A percentile compares a stretch with the other conserved stretches of the same genome.
These are phyloP conservation scores for Chalaropsis thielavioides DNA, from an alignment of 2,329 filamentous ascomycete genomes.

Conservation along the genomic window DNA sequence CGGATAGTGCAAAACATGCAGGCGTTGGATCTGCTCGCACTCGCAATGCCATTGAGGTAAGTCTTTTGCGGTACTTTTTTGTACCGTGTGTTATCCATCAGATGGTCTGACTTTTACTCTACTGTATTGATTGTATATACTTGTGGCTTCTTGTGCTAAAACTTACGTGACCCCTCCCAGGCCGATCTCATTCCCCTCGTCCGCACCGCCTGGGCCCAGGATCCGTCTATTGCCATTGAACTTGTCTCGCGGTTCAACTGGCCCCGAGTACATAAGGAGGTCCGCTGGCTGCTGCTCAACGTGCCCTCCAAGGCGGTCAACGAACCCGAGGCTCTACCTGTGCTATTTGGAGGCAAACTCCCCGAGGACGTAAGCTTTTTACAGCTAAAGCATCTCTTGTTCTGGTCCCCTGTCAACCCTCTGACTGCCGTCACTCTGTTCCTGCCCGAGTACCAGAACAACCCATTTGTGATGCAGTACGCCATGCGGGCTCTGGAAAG, in stretches of 20 bases:
- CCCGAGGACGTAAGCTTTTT: conserved; percentile 60
- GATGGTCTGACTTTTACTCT: not conserved
- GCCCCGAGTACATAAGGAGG: conserved; percentile 54
- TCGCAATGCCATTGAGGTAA: conserved; percentile 22
- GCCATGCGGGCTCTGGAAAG: conserved; percentile 89
- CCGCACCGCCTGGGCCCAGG: conserved; percentile 74
- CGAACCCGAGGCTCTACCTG: conserved; percentile 68
- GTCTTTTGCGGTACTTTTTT: not conserved
- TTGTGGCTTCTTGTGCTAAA: not conserved
- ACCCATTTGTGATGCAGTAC: conserved; percentile 90
- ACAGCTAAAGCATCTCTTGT: conserved; percentile 85
- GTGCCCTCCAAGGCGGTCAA: conserved; percentile 70
- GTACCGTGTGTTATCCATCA: not conserved
- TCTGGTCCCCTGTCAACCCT: conserved; percentile 85
- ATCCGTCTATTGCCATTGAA: conserved; percentile 75
- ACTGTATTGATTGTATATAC: not conserved
- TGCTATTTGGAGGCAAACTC: conserved; percentile 63
- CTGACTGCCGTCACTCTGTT: conserved; percentile 90
- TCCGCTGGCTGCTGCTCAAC: conserved; percentile 66
- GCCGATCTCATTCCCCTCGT: conserved; percentile 48
- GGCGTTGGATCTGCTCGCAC: conserved; percentile 12
- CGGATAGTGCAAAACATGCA: conserved; percentile 30
- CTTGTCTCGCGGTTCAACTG: conserved; percentile 67
- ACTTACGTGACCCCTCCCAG: conserved; percentile 24
- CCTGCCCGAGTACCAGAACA: conserved; percentile 74